A percentile compares a stretch with the other conserved stretches of the same genome.
Evolutionary conservation across 352 stramenopile species (phyloP).

Genomic region (Phytophthora agathidicida): DNA sequence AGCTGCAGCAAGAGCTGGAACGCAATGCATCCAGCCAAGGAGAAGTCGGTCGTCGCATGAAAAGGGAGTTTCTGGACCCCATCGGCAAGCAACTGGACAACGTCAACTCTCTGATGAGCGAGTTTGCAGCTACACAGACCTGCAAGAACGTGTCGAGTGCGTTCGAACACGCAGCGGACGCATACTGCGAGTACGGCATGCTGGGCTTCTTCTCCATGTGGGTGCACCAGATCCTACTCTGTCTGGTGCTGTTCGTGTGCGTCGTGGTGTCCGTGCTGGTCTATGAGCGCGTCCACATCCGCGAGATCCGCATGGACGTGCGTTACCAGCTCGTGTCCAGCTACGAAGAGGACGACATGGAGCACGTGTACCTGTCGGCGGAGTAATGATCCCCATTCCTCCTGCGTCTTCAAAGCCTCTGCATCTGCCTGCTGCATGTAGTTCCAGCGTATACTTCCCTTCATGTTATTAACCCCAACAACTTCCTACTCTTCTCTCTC

Average conservation of each 20-base stretch:
- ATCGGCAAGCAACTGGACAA: constrained; percentile 56
- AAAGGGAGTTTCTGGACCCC: constrained; percentile 74
- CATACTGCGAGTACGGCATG: constrained; percentile 84
- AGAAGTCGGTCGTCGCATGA: constrained; percentile 62
- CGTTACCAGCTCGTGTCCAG: constrained; percentile 78
- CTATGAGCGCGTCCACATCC: constrained; percentile 78
- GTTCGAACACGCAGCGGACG: constrained; percentile 52
- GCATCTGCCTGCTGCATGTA: constrained; percentile 17
- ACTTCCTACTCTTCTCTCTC: constrained; percentile 11
- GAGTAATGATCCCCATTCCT: too few relatives aligned
- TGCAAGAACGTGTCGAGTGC: constrained; percentile 53
- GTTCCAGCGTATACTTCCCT: constrained; percentile 18
- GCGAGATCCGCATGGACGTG: constrained; percentile 59
- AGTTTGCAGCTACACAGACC: constrained; percentile 54
- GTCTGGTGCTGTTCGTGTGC: constrained; percentile 76
- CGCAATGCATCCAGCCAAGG: constrained; percentile 55
- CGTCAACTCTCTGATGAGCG: constrained; percentile 30
- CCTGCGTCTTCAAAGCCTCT: constrained; percentile 5
- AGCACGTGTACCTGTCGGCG: constrained; percentile 79
- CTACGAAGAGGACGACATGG: constrained; percentile 83
- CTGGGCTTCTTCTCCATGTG: constrained; percentile 87
- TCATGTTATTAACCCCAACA: constrained; percentile 29
- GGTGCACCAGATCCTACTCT: constrained; percentile 84
- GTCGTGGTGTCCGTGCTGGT: constrained; percentile 75
- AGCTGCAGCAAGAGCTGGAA: constrained; percentile 58